Conservation (phyloP, 2,329 filamentous ascomycete genomes). For the Trichoderma pleuroti region DNA sequence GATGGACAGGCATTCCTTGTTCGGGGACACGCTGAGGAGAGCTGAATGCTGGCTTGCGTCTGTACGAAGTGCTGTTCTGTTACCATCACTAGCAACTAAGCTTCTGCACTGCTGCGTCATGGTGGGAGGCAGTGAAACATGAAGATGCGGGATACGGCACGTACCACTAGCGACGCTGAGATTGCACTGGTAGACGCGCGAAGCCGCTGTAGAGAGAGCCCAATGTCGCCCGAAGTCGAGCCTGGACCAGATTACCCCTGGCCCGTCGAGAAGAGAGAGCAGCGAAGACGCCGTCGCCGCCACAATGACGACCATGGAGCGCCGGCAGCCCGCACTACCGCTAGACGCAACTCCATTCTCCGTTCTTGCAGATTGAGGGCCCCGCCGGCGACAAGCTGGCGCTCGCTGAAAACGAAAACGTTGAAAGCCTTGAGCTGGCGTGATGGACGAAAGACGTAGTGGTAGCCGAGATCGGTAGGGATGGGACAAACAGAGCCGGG, state of each 20-base stretch:
- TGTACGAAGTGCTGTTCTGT: not conserved
- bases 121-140: not conserved
- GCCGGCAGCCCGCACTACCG: not conserved
- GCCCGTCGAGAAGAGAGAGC: not conserved
- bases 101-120: not conserved
- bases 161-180: not conserved
- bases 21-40: not conserved
- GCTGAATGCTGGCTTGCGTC: not conserved
- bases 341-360: not conserved
- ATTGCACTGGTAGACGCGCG: not conserved
- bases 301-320: not conserved
- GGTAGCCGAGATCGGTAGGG: conserved; percentile 5
- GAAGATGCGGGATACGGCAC: not conserved
- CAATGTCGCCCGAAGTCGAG: not conserved
- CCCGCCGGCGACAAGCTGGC: not conserved
- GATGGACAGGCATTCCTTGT: not conserved
- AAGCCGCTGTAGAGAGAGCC: not conserved
- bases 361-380: not conserved
- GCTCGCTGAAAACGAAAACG: not conserved
- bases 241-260: not conserved
- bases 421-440: not conserved
- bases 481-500: conserved; percentile 1
- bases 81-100: not conserved
- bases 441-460: not conserved
- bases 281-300: not conserved